These are phyloP conservation scores for Chlamydomonas incerta DNA, from an alignment of 139 green algal genomes.

Conservation along the genomic window DNA sequence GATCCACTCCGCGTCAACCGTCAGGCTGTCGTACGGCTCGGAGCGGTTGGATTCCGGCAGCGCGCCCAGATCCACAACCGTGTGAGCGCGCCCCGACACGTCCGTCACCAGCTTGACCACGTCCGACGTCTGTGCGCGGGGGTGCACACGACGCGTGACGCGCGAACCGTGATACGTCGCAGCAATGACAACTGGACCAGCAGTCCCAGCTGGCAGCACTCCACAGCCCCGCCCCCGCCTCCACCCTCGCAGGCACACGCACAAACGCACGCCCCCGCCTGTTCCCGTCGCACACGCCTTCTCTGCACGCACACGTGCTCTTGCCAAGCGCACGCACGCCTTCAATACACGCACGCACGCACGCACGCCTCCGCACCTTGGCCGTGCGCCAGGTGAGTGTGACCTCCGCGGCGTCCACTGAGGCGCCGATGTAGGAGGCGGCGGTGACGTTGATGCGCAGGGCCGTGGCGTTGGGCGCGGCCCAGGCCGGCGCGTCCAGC, in stretches of 20 bases:
- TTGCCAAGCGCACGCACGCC: conserved; percentile 14
- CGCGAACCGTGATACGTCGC: too few species aligned
- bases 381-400: conserved; percentile 31
- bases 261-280: too few species aligned
- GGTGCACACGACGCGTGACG: too few species aligned
- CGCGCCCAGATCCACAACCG: conserved; percentile 28
- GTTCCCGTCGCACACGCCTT: too few species aligned
- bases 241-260: too few species aligned
- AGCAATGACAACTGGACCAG: too few species aligned
- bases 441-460: background rate
- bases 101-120: conserved; percentile 19
- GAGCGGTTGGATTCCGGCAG: conserved; percentile 28
- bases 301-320: too few species aligned
- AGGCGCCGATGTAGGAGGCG: conserved; percentile 38
- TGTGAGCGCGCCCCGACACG: background rate
- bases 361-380: background rate
- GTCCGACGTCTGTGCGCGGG: too few species aligned
- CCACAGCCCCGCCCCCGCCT: too few species aligned
- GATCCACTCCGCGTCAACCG: conserved; percentile 51
- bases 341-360: background rate
- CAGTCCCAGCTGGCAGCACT: too few species aligned
- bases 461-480: background rate
- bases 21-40: conserved; percentile 34
- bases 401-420: conserved; percentile 30
- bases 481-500: conserved; percentile 12